Conservation (phyloP, 1,284 basidiomycete genomes). For the Fomes fomentarius region DNA sequence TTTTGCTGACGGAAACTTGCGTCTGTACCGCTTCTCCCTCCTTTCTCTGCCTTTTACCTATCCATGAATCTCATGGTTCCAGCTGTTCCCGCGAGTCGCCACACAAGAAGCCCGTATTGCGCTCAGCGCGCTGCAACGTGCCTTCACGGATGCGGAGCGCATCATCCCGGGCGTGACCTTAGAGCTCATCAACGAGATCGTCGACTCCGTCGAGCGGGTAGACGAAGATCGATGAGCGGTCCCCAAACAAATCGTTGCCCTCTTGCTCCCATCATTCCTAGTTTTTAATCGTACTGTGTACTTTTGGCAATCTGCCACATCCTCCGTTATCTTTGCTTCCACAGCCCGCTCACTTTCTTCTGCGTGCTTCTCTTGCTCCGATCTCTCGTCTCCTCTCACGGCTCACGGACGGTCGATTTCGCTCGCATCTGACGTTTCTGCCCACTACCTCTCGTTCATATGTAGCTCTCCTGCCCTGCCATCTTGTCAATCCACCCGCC, state of each 20-base stretch:
- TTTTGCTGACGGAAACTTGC: neutral
- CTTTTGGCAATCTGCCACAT: no score
- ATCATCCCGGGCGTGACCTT: conserved; percentile 84
- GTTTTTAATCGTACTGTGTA: neutral
- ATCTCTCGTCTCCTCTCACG: neutral
- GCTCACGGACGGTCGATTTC: conserved; percentile 1
- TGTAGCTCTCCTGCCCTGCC: conserved; percentile 3
- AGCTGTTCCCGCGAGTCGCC: conserved; percentile 89
- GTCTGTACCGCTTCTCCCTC: neutral
- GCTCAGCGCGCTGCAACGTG: conserved; percentile 82
- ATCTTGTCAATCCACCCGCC: neutral
- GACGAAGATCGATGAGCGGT: conserved; percentile 57
- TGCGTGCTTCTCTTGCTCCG: neutral
- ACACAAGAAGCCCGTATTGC: conserved; percentile 86
- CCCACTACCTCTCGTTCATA: conserved; percentile 1
- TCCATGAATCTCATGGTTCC: conserved; percentile 10
- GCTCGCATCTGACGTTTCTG: conserved; percentile 3
- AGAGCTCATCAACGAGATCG: conserved; percentile 85
- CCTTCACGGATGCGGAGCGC: conserved; percentile 90
- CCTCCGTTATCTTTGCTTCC: no score
- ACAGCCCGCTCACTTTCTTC: neutral
- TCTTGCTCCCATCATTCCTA: neutral
- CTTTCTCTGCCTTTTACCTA: no score
- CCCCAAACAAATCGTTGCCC: neutral
- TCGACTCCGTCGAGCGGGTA: conserved; percentile 89